Evolutionary conservation across 1,284 basidiomycete genomes (phyloP).

Genomic region (Boletellus deceptivus): DNA sequence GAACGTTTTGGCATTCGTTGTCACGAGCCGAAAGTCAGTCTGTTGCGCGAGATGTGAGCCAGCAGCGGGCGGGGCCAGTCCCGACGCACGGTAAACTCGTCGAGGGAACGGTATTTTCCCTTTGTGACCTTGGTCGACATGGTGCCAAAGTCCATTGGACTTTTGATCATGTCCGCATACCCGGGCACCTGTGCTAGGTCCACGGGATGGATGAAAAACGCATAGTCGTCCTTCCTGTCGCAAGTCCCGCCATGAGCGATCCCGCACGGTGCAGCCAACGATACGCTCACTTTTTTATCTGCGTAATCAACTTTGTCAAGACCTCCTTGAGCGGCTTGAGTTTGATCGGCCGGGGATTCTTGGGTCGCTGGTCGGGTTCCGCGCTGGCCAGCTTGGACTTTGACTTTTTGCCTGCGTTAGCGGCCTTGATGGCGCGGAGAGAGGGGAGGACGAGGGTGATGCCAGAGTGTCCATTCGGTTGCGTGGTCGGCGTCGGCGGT

Average conservation of each 20-base stretch:
- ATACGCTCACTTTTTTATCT: slow-evolving; percentile 66
- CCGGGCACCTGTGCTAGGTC: slow-evolving; percentile 62
- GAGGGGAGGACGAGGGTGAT: slow-evolving; percentile 52
- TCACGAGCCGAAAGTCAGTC: slow-evolving; percentile 72
- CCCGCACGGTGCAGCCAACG: slow-evolving; percentile 1
- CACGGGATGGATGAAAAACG: slow-evolving; percentile 77
- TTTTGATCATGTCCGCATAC: slow-evolving; percentile 65
- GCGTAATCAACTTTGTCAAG: slow-evolving; percentile 57
- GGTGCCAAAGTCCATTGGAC: slow-evolving; percentile 83
- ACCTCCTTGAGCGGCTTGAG: slow-evolving; percentile 78
- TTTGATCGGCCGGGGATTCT: slow-evolving; percentile 56
- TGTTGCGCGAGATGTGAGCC: slow-evolving; percentile 24
- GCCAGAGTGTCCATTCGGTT: slow-evolving; percentile 18
- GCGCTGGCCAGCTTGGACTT: slow-evolving; percentile 19
- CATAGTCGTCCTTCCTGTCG: slow-evolving; percentile 79
- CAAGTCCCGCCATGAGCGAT: slow-evolving; percentile 11
- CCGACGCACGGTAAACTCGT: slow-evolving; percentile 67
- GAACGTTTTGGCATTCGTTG: slow-evolving; percentile 68
- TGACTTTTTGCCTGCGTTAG: slow-evolving; percentile 32
- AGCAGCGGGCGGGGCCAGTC: background rate
- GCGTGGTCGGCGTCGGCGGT: slow-evolving; percentile 17
- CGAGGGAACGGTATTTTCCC: slow-evolving; percentile 69
- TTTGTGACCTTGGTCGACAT: slow-evolving; percentile 65
- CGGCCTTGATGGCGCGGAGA: slow-evolving; percentile 35
- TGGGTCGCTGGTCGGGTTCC: slow-evolving; percentile 38